phyloP scores from a whole-genome alignment of 164 flowering plant species.

The Sextonia rubra region DNA sequence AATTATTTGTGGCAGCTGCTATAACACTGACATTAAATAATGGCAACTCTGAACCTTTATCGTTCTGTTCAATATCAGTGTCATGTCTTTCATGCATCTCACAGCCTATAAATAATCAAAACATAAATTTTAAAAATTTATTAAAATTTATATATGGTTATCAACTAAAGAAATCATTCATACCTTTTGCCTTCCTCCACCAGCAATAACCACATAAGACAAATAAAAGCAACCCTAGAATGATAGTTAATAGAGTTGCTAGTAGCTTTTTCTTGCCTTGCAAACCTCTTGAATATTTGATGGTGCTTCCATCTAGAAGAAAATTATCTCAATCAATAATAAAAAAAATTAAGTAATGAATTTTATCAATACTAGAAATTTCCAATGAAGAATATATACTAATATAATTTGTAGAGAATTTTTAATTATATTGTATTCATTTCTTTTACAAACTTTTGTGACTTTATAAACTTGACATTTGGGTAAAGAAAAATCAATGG shows the following conservation, averaged over 20 bases:
- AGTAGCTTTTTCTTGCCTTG: background rate
- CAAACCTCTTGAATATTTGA: background rate
- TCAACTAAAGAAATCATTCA: constrained; percentile 23
- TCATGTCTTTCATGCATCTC: constrained; percentile 15
- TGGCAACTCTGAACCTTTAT: background rate
- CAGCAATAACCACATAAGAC: constrained; percentile 22
- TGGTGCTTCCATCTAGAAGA: no score
- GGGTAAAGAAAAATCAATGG: no score
- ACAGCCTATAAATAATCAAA: constrained; percentile 14
- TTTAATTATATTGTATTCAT: no score
- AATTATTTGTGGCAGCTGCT: constrained; percentile 5
- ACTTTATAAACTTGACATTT: no score
- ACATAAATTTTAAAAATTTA: constrained; percentile 16
- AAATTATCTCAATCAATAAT: no score
- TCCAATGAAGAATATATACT: no score
- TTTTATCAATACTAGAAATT: no score
- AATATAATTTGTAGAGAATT: no score
- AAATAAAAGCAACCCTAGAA: constrained; percentile 18
- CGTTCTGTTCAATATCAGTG: constrained; percentile 12
- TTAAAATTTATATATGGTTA: constrained; percentile 26
- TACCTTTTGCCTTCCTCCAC: constrained; percentile 17
- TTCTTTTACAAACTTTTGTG: no score
- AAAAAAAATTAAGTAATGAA: no score
- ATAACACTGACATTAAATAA: background rate
- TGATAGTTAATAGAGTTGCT: background rate